Evolutionary conservation across 306 rosid species (phyloP).

Genomic region (Ziziphus jujuba): DNA sequence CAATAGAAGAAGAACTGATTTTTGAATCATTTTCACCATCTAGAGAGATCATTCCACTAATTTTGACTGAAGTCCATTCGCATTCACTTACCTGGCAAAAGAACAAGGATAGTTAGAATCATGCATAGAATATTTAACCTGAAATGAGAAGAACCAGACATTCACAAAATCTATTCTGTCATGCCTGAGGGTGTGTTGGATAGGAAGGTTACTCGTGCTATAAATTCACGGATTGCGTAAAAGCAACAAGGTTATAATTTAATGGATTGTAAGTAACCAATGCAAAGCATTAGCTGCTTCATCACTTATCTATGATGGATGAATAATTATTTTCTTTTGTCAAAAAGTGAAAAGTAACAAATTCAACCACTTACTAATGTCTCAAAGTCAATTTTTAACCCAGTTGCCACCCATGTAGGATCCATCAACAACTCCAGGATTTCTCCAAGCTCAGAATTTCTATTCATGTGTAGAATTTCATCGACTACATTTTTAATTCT

Average conservation of each 20-base stretch:
- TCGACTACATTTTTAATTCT: slow-evolving; percentile 86
- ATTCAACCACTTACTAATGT: slow-evolving; percentile 61
- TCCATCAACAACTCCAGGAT: slow-evolving; percentile 73
- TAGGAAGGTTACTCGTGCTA: not conserved
- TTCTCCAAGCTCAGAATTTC: slow-evolving; percentile 57
- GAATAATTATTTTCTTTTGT: slow-evolving; percentile 7
- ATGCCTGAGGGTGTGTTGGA: not conserved
- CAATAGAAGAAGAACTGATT: slow-evolving; percentile 55
- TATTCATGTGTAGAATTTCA: slow-evolving; percentile 76
- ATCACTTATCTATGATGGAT: not conserved
- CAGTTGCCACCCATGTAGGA: slow-evolving; percentile 91
- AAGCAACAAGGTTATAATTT: not conserved
- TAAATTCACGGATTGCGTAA: not conserved
- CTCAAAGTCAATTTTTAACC: slow-evolving; percentile 73
- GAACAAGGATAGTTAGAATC: slow-evolving; percentile 16
- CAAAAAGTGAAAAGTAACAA: slow-evolving; percentile 9
- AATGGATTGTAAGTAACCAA: not conserved
- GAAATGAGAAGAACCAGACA: not conserved
- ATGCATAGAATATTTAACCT: not conserved
- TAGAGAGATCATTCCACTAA: slow-evolving; percentile 64
- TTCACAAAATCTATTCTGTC: not conserved
- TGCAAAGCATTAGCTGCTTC: not conserved
- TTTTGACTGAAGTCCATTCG: slow-evolving; percentile 59
- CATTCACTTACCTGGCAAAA: slow-evolving; percentile 69
- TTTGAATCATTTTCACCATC: slow-evolving; percentile 71